Evolutionary conservation across 495 filamentous ascomycete species (phyloP).

Genomic region (Cladorrhinum samala): DNA sequence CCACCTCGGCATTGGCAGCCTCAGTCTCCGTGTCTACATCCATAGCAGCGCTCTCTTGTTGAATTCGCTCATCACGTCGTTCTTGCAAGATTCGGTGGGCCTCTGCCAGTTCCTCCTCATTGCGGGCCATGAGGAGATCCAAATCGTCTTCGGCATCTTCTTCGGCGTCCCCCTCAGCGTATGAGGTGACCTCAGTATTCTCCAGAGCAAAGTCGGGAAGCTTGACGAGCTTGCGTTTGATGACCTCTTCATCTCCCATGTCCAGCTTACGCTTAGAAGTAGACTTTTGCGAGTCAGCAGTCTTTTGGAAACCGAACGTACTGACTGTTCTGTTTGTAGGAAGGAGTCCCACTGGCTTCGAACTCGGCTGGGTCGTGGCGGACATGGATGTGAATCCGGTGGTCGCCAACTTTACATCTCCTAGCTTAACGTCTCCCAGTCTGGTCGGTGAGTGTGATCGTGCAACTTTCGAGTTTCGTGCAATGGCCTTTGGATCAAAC

Average conservation of each 20-base stretch:
- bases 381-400: constrained; percentile 24
- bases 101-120: constrained; percentile 85
- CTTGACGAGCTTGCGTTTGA: constrained; percentile 79
- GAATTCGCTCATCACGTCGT: constrained; percentile 43
- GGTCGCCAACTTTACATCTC: constrained; percentile 23
- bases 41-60: constrained; percentile 44
- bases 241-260: constrained; percentile 82
- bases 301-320: constrained; percentile 72
- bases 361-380: not conserved
- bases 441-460: constrained; percentile 31
- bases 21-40: constrained; percentile 39
- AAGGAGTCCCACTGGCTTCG: constrained; percentile 20
- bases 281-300: constrained; percentile 58
- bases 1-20: constrained; percentile 14
- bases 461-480: constrained; percentile 62
- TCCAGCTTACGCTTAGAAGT: constrained; percentile 67
- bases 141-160: constrained; percentile 62
- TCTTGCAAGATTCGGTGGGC: constrained; percentile 68
- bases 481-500: constrained; percentile 84
- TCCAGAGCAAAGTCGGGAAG: constrained; percentile 69
- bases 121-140: constrained; percentile 56
- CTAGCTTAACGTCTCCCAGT: constrained; percentile 32
- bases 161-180: constrained; percentile 53
- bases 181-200: constrained; percentile 52
- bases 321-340: constrained; percentile 51